These are phyloP conservation scores for Tylopilus subfusipes DNA, from an alignment of 768 basidiomycete genomes.

Conservation along the genomic window DNA sequence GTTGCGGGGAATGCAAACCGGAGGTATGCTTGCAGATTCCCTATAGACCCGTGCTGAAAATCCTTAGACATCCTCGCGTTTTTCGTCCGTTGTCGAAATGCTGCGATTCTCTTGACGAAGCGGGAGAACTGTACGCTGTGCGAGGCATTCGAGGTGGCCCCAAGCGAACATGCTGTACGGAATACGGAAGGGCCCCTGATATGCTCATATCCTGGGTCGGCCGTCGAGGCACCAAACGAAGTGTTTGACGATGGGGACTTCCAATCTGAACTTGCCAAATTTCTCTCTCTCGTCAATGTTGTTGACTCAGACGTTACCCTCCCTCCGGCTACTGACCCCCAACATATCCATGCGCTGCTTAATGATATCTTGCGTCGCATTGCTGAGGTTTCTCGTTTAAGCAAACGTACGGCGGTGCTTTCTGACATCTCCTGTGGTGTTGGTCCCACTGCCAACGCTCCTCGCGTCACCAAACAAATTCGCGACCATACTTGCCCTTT, in stretches of 20 bases:
- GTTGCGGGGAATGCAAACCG: too few species aligned
- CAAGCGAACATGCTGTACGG: constrained; percentile 27
- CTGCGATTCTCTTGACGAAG: too few species aligned
- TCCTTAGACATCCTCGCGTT: too few species aligned
- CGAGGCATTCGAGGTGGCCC: too few species aligned
- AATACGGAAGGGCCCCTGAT: constrained; percentile 21
- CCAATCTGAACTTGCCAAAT: too few species aligned
- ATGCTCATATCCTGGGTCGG: too few species aligned
- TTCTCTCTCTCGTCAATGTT: background rate
- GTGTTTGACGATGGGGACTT: constrained; percentile 10
- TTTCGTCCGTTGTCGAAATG: too few species aligned
- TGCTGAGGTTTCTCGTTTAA: too few species aligned
- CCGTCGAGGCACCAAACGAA: constrained; percentile 10
- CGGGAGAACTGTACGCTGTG: too few species aligned
- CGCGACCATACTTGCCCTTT: background rate
- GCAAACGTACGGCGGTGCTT: too few species aligned
- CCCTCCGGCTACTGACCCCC: background rate
- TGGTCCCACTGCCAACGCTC: background rate
- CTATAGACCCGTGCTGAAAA: too few species aligned
- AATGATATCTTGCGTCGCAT: background rate
- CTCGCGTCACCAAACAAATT: background rate
- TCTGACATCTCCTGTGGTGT: background rate
- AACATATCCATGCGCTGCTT: background rate
- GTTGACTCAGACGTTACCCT: background rate
- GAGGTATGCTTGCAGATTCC: too few species aligned